Evolutionary conservation across 192 early-diverging fungal species (phyloP), one percentile per base, ranked within the genome.

Genomic region (Gaertneriomyces semiglobifer): DNA sequence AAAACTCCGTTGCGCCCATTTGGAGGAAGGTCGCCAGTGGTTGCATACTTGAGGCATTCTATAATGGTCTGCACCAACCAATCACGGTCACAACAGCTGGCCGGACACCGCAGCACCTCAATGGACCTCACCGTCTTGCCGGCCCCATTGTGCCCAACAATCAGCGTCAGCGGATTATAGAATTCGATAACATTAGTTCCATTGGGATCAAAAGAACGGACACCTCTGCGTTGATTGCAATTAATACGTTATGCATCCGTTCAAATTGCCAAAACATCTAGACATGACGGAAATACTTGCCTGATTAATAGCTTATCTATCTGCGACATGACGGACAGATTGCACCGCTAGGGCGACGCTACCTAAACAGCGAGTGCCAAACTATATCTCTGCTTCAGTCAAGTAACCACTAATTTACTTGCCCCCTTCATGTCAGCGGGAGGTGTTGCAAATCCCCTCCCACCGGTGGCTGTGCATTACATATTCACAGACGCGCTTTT

Each of bases 11-110:
- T 87, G 62, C 87, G 87, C 63, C 83, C 87, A 71, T 93, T 92
- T 0, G 93, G 93, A 4, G 97, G 97, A 41, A 89, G 65, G 42
- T 89, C 89, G 5, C 95, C 97, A 2, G 95, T 98, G 3, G 91
- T 93, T 0, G 88, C 88, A 79, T 96, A 99, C 74, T 95, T 98
- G 5, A 99, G 77, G 55, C 92, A 89, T 71, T 99, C 97, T 61
- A 99, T 96, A 59, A 99, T 91, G 1, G 94, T 99, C 75, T 88
- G 70, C 39, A 43, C 16, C 0, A 16, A 44, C 12, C 18, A 4
- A 58, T 33, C 7, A 64, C n/a, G 2, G 12, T 42, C 10, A 42
- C 39, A 60, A 43, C 39, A 44, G 58, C 4, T 14, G n/a, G 9
- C 42, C 14, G 53, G 38, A 75, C 25, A 70, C 20, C 2, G 3